Percentiles rank a stretch among this genome's conserved stretches.
These are phyloP conservation scores for Starmerella gropengiesseri DNA, from an alignment of 805 yeast genomes.

Conservation along the genomic window DNA sequence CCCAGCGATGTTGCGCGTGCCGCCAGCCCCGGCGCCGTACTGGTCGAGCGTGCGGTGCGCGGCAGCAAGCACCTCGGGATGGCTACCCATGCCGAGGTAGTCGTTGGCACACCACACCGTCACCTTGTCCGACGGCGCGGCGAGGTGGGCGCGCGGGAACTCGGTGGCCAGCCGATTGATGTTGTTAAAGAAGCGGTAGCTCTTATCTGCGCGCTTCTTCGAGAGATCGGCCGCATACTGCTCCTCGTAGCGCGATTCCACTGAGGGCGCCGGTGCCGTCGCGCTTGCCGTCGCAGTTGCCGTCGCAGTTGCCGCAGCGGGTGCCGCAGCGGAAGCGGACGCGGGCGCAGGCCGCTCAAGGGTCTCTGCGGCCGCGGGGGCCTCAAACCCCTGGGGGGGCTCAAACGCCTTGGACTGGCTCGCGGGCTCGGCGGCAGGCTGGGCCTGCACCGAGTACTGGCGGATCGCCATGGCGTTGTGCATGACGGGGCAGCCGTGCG, in stretches of 20 bases:
- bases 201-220: constrained; percentile 73
- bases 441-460: constrained; percentile 33
- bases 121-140: constrained; percentile 65
- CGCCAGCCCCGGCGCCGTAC: constrained; percentile 99
- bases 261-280: neutral
- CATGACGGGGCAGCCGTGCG: constrained; percentile 82
- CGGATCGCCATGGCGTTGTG: constrained; percentile 52
- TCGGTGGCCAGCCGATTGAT: constrained; percentile 90
- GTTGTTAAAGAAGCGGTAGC: constrained; percentile 93
- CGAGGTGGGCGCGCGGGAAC: constrained; percentile 86
- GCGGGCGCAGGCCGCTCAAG: neutral
- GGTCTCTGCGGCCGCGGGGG: neutral
- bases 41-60: constrained; percentile 73
- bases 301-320: constrained; percentile 28
- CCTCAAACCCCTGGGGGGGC: no score
- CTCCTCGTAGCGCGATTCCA: constrained; percentile 12
- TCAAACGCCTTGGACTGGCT: constrained; percentile 6
- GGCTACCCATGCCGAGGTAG: constrained; percentile 88
- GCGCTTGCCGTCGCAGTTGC: constrained; percentile 16
- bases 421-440: neutral
- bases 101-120: constrained; percentile 99
- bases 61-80: constrained; percentile 55
- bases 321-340: neutral
- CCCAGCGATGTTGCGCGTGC: constrained; percentile 97
- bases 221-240: constrained; percentile 52